Evolutionary conservation across 1,139 yeast species (phyloP), one percentile per base, ranked within the genome.

Genomic region (Sugiyamaella grinbergsii): DNA sequence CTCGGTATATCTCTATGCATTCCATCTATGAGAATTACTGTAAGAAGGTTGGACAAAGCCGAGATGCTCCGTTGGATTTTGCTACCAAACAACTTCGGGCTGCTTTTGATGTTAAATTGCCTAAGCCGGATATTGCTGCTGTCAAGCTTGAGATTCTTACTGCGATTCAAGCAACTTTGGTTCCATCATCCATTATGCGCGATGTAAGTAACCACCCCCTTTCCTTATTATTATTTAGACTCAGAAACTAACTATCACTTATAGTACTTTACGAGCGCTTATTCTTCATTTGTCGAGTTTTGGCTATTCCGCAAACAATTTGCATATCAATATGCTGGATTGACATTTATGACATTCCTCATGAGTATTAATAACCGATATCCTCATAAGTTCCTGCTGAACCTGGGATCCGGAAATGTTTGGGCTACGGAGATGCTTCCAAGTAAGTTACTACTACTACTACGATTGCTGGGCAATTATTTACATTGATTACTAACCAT

Each of bases 401-500:
- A 90, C 62, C 78, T 80, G 63, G 81, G 81, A 5, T 84, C 94
- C 1, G 99, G 98, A 55, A 83, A 81, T 61, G 93, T 93, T 13
- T 89, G 95, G 84, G 90, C 98, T 0, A 82, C 94, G 3, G 98
- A 94, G 63, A 90, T 93, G 96, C 75, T 94, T 49, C 98, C 98
- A 22, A 84, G 90, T 61, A 84, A 84, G 69, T 68, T 22, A 16
- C 10, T 28, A 23, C 19, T 28, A 23, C 19, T 4, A 37, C 15
- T 34, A 6, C 6, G 24, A 2, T 24, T 32, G 18, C 2, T 15
- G 57, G 62, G 20, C n/a, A 10, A n/a, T n/a, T 39, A 24, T 39
- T 51, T 26, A 16, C 20, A n/a, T 31, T 36, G 18, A 29, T 28
- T 24, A 38, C 50, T 48, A 42, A 47, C 52, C 41, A 20, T 37